Base-by-base conservation (phyloP, 441 rosid species). In the Jatropha multifida region DNA sequence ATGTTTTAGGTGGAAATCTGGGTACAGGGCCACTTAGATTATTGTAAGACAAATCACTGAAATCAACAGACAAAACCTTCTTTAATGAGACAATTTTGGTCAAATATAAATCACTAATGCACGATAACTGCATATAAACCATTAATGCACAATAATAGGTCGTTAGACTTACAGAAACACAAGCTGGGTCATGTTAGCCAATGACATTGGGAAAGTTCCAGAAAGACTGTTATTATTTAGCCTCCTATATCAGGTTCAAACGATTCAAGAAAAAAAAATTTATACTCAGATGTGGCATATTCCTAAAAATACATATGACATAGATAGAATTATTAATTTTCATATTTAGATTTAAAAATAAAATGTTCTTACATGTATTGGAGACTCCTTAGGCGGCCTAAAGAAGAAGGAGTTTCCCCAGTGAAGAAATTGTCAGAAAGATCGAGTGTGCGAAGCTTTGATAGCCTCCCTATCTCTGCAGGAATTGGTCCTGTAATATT, bases 31-130 rank as follows among this genome's bases (percentile, higher is more conserved):
- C 94, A 72, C 95, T 90, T 72, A 96, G 85, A 88, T 96, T 96
- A 78, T 96, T 96, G 91, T 73, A 90, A 42, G 99, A 96, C 86
- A 96, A 86, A 74, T 96, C 99, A 78, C 99, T 96, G 88, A 65
- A 83, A 79, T 44, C 58, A 41, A 56, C 66, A 78, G 51, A 65
- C 55, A 76, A 71, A 68, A 71, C 14, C 74, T 42, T 71, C 46
- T 71, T 72, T 71, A 75, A 15, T 26, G 26, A 17, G 54, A 65
- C 27, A 0, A 69, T 26, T 54, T 46, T 37, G 23, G 8, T 51
- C 65, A 26, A 7, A 65, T 17, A 38, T 17, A 48, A 65, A 49
- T 40, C n/a, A 58, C 59, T 55, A 72, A 65, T 71, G 58, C 40
- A 64, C 44, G 27, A 65, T 55, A 62, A 20, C 20, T 58, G 10